These are phyloP conservation scores for Papiliotrema terrestris DNA, from an alignment of 1,284 basidiomycete genomes.

Conservation along the genomic window DNA sequence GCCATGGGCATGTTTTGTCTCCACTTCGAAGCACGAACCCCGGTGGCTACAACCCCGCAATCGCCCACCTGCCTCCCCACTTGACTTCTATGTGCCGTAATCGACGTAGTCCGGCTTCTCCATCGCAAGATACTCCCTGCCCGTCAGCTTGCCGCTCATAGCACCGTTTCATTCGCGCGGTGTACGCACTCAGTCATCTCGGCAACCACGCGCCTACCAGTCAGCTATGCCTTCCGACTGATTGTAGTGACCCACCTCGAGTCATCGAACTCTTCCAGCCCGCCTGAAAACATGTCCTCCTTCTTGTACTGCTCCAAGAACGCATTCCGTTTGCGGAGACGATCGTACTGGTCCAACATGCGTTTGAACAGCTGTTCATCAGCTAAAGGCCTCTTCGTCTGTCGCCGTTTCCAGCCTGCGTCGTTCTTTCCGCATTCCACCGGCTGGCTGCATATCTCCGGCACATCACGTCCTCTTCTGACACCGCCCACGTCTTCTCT, in stretches of 20 bases:
- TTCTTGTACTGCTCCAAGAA: constrained; percentile 98
- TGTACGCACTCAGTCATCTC: constrained; percentile 34
- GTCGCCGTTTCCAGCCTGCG: too few relatives aligned
- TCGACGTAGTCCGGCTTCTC: constrained; percentile 5
- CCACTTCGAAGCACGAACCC: too few relatives aligned
- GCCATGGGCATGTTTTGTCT: too few relatives aligned
- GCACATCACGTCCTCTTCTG: too few relatives aligned
- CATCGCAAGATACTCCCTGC: constrained; percentile 3
- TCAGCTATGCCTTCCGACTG: not conserved
- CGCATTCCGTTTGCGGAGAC: constrained; percentile 81
- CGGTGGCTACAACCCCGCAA: too few relatives aligned
- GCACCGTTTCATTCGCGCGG: too few relatives aligned
- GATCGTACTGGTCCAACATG: constrained; percentile 93
- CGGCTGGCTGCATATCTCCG: too few relatives aligned
- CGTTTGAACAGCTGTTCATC: constrained; percentile 78
- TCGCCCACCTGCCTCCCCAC: too few relatives aligned
- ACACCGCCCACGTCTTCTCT: too few relatives aligned
- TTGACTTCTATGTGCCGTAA: constrained; percentile 5
- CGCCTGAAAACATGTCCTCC: constrained; percentile 88
- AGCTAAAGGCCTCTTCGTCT: too few relatives aligned
- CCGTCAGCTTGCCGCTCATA: not conserved
- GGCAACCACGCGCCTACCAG: constrained; percentile 27
- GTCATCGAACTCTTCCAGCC: constrained; percentile 90
- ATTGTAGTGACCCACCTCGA: constrained; percentile 59
- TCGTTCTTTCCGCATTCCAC: too few relatives aligned